phyloP scores from a whole-genome alignment of 805 yeast genomes.

The Candida wancherniae region DNA sequence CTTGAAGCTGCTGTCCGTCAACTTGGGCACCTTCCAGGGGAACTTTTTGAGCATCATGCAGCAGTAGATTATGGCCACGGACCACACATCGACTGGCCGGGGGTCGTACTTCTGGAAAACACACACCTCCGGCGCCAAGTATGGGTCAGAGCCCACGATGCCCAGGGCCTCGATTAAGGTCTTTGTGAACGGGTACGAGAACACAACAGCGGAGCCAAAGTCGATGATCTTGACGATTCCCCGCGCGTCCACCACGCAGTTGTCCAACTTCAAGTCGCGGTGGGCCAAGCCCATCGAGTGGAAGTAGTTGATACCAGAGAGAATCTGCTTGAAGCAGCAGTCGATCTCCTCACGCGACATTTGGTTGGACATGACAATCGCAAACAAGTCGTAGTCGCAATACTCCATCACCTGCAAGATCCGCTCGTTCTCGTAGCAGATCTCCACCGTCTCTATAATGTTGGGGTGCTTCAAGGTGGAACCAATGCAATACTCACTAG shows the following conservation, averaged over 20 bases:
- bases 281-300: constrained; percentile 87
- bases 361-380: constrained; percentile 89
- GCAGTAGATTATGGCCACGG: constrained; percentile 83
- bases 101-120: constrained; percentile 83
- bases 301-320: constrained; percentile 75
- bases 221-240: constrained; percentile 90
- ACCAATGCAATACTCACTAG: constrained; percentile 93
- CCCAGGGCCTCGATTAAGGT: constrained; percentile 74
- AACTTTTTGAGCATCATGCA: constrained; percentile 89
- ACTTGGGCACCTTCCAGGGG: constrained; percentile 93
- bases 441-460: constrained; percentile 86
- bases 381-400: constrained; percentile 88
- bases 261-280: constrained; percentile 86
- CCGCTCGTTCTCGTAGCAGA: constrained; percentile 81
- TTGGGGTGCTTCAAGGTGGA: constrained; percentile 85
- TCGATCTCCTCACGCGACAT: constrained; percentile 76
- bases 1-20: constrained; percentile 75
- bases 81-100: constrained; percentile 92
- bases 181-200: constrained; percentile 77
- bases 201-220: constrained; percentile 91
- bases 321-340: constrained; percentile 85
- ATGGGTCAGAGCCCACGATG: constrained; percentile 85
- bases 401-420: constrained; percentile 92
- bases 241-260: constrained; percentile 76
- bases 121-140: constrained; percentile 88